These are phyloP conservation scores for Pseudogymnoascus sp. DNA, from an alignment of 2,329 filamentous ascomycete species.

Conservation along the genomic window DNA sequence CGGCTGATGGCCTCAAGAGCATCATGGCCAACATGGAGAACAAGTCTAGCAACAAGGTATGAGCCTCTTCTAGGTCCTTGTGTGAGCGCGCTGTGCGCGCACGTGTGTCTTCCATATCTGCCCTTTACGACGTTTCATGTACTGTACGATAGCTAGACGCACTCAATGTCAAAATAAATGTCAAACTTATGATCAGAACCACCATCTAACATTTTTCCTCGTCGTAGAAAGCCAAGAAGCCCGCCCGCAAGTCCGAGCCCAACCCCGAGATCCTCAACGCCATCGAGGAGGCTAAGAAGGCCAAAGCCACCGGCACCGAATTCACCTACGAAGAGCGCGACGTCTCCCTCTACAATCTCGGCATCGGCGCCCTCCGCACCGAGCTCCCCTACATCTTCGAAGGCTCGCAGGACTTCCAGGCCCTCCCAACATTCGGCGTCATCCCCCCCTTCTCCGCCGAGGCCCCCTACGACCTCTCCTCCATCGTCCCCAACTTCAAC, in stretches of 20 bases:
- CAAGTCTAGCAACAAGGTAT: slow-evolving; percentile 54
- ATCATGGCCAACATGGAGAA: slow-evolving; percentile 80
- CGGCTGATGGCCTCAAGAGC: slow-evolving; percentile 67
- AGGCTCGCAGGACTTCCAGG: slow-evolving; percentile 84
- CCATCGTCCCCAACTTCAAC: slow-evolving; percentile 89
- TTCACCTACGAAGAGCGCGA: slow-evolving; percentile 83
- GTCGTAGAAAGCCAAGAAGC: slow-evolving; percentile 22
- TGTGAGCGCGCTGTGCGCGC: not conserved
- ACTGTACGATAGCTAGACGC: slow-evolving; percentile 7
- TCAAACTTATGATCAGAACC: slow-evolving; percentile 5
- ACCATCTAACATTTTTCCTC: slow-evolving; percentile 9
- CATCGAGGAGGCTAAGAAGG: slow-evolving; percentile 67
- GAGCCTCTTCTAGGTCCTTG: slow-evolving; percentile 27
- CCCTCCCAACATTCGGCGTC: slow-evolving; percentile 90
- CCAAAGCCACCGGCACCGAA: slow-evolving; percentile 62
- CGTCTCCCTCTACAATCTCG: slow-evolving; percentile 90
- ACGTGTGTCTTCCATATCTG: not conserved
- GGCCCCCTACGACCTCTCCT: slow-evolving; percentile 67
- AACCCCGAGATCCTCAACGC: slow-evolving; percentile 60
- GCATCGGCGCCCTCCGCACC: slow-evolving; percentile 81
- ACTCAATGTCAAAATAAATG: slow-evolving; percentile 7
- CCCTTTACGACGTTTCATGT: slow-evolving; percentile 5
- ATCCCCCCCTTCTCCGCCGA: slow-evolving; percentile 86
- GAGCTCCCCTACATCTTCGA: slow-evolving; percentile 87
- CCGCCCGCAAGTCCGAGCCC: slow-evolving; percentile 5